Conservation (phyloP, 805 yeast species). For the Ogataea haglerorum region DNA sequence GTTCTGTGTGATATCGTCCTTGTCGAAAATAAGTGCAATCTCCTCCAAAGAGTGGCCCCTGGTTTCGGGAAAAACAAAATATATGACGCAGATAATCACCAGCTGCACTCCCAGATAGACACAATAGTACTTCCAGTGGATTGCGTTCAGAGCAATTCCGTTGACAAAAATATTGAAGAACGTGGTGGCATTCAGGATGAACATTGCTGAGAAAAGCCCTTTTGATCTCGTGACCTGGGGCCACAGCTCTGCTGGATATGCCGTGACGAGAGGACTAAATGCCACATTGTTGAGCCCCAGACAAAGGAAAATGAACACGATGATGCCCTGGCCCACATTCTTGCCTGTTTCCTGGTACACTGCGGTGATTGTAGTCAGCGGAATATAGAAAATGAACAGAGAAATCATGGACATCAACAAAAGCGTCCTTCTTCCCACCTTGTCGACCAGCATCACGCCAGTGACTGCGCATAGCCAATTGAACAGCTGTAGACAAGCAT, state of each 20-base stretch:
- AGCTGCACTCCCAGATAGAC: conserved; percentile 33
- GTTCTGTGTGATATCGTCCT: conserved; percentile 9
- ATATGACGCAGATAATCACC: conserved; percentile 26
- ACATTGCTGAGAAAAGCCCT: conserved; percentile 47
- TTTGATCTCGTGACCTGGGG: conserved; percentile 55
- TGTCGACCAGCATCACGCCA: conserved; percentile 30
- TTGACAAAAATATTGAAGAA: conserved; percentile 25
- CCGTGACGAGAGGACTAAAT: conserved; percentile 42
- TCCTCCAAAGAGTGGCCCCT: conserved; percentile 72
- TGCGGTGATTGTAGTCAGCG: conserved; percentile 48
- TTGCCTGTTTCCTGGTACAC: conserved; percentile 10
- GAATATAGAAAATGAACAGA: conserved; percentile 38
- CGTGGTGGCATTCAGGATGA: conserved; percentile 13
- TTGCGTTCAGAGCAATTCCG: conserved; percentile 37
- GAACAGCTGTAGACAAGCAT: conserved; percentile 47
- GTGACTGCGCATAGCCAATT: conserved; percentile 36
- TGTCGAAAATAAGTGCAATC: conserved; percentile 36
- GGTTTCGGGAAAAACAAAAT: conserved; percentile 70
- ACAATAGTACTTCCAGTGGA: conserved; percentile 37
- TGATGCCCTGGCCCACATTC: conserved; percentile 17
- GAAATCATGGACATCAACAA: conserved; percentile 34
- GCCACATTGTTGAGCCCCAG: conserved; percentile 41
- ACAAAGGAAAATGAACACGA: conserved; percentile 23
- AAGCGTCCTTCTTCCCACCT: conserved; percentile 35
- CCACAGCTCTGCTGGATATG: conserved; percentile 46